A percentile compares a stretch with the other conserved stretches of the same genome.
These are phyloP conservation scores for Phyllosticta ampelicida DNA, from an alignment of 2,329 filamentous ascomycete genomes.

Conservation along the genomic window DNA sequence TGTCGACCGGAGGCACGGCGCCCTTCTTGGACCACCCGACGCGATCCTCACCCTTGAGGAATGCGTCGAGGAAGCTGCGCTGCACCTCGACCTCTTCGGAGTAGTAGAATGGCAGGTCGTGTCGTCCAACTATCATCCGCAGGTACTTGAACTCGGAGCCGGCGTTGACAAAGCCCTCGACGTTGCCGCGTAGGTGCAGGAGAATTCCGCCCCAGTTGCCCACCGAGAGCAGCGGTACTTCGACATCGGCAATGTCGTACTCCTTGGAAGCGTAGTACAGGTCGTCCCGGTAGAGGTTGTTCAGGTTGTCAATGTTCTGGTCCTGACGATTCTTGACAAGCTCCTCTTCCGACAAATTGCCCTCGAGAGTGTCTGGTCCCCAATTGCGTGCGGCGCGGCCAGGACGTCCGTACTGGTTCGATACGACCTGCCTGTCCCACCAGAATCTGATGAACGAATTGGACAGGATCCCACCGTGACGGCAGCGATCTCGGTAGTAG, in stretches of 20 bases:
- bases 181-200: constrained; percentile 57
- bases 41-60: constrained; percentile 56
- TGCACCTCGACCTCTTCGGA: constrained; percentile 57
- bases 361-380: constrained; percentile 48
- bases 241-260: constrained; percentile 53
- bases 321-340: constrained; percentile 37
- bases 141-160: constrained; percentile 59
- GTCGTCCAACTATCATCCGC: constrained; percentile 57
- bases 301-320: constrained; percentile 25
- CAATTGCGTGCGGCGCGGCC: constrained; percentile 41
- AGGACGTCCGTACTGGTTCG: constrained; percentile 56
- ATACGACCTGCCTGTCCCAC: constrained; percentile 57
- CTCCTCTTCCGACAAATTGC: constrained; percentile 44
- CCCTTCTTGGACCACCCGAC: constrained; percentile 50
- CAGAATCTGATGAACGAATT: constrained; percentile 40
- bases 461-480: constrained; percentile 31
- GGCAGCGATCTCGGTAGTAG: constrained; percentile 38
- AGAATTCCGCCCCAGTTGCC: constrained; percentile 63
- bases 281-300: constrained; percentile 50
- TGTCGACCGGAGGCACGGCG: constrained; percentile 48
- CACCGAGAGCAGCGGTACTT: constrained; percentile 55
- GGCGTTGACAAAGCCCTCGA: constrained; percentile 53
- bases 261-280: constrained; percentile 55
- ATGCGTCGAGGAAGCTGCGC: constrained; percentile 57
- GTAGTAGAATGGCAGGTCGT: constrained; percentile 65